phyloP scores from a whole-genome alignment of 2,329 filamentous ascomycete species.

The Cladophialophora carrionii region DNA sequence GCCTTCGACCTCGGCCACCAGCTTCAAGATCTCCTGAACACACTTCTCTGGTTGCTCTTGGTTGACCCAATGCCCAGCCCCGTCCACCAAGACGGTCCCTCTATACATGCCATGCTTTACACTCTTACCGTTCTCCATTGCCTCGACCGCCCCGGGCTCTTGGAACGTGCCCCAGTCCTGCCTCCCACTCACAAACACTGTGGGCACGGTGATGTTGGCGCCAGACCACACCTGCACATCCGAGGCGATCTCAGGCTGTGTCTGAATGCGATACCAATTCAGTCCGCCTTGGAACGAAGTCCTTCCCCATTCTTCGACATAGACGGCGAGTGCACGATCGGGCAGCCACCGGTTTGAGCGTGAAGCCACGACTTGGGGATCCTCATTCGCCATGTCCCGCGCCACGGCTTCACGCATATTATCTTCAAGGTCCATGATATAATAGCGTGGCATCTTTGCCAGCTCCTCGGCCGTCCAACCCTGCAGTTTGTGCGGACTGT shows the following conservation, averaged over 20 bases:
- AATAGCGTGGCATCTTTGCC: conserved; percentile 66
- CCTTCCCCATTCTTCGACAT: conserved; percentile 62
- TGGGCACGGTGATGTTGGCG: conserved; percentile 63
- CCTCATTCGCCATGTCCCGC: conserved; percentile 58
- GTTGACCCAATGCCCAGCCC: conserved; percentile 71
- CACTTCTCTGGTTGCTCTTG: conserved; percentile 65
- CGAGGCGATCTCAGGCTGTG: conserved; percentile 52
- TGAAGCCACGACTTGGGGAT: conserved; percentile 40
- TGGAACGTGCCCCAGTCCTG: conserved; percentile 72
- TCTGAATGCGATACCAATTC: conserved; percentile 69
- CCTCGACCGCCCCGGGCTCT: conserved; percentile 65
- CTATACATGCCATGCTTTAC: conserved; percentile 60
- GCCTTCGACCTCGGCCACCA: conserved; percentile 41
- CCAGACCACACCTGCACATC: conserved; percentile 65
- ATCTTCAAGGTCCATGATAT: conserved; percentile 63
- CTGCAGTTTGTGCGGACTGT: conserved; percentile 58
- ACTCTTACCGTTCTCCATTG: conserved; percentile 57
- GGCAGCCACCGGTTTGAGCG: conserved; percentile 56
- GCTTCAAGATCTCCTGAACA: conserved; percentile 51
- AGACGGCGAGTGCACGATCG: conserved; percentile 62
- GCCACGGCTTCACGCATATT: conserved; percentile 64
- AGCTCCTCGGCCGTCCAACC: conserved; percentile 63
- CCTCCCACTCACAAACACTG: conserved; percentile 63
- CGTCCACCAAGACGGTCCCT: conserved; percentile 57
- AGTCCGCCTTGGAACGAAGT: conserved; percentile 68